phyloP scores from a whole-genome alignment of 2,329 filamentous ascomycete genomes.

The Fusarium paranaense region DNA sequence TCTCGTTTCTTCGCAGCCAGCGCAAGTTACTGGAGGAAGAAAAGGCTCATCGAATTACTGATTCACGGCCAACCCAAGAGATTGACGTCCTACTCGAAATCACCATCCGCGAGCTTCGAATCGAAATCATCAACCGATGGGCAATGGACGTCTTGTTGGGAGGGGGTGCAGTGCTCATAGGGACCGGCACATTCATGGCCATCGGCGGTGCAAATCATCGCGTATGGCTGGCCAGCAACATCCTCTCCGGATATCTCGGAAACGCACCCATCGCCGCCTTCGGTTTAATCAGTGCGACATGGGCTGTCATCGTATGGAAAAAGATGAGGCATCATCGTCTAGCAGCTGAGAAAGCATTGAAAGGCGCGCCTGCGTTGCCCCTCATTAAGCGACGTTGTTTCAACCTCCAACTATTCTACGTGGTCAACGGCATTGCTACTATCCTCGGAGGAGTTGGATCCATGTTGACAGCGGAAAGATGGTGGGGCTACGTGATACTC shows the following conservation, averaged over 20 bases:
- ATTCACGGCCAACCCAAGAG: constrained; percentile 25
- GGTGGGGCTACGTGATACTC: constrained; percentile 65
- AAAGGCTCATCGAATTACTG: constrained; percentile 13
- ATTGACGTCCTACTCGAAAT: constrained; percentile 56
- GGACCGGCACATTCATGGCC: constrained; percentile 64
- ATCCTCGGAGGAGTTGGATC: constrained; percentile 62
- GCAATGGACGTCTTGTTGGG: constrained; percentile 64
- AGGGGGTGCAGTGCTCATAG: constrained; percentile 61
- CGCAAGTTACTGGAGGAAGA: constrained; percentile 46
- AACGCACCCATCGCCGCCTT: constrained; percentile 63
- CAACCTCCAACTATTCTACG: constrained; percentile 53
- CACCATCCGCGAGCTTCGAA: constrained; percentile 61
- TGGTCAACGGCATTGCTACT: constrained; percentile 58
- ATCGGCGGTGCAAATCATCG: constrained; percentile 59
- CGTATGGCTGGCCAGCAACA: constrained; percentile 61
- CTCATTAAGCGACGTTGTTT: constrained; percentile 54
- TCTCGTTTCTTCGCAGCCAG: constrained; percentile 58
- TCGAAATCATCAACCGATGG: constrained; percentile 62
- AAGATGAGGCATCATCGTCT: constrained; percentile 54
- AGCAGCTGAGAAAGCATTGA: constrained; percentile 42
- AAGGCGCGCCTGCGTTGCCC: constrained; percentile 36
- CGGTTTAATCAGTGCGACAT: constrained; percentile 60
- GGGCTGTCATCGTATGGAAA: constrained; percentile 57
- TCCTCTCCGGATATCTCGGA: constrained; percentile 67
- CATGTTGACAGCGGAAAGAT: constrained; percentile 61